Conservation (phyloP, 768 basidiomycete genomes). For the Boletales sp. region DNA sequence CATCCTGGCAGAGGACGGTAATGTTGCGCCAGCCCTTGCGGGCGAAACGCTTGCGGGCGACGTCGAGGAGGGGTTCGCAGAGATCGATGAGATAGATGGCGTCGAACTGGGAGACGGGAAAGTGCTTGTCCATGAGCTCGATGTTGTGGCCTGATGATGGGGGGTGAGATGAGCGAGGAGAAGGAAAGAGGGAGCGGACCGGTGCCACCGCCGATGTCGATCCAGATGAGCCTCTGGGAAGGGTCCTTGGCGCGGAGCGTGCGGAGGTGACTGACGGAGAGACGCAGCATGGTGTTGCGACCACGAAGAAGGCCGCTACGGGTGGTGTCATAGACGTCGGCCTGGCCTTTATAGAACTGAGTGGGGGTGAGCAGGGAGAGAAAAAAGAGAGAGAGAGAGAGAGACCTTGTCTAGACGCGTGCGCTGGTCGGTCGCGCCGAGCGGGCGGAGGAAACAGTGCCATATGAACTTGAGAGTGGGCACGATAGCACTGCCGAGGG, state of each 20-base stretch:
- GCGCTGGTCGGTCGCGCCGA: constrained; percentile 39
- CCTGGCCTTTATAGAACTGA: constrained; percentile 68
- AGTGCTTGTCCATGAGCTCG: constrained; percentile 64
- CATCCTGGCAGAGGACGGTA: constrained; percentile 69
- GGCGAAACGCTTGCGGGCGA: constrained; percentile 65
- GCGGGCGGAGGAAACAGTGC: constrained; percentile 48
- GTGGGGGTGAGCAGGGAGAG: neutral
- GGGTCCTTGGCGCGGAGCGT: constrained; percentile 40
- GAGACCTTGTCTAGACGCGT: constrained; percentile 43
- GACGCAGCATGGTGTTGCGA: constrained; percentile 65
- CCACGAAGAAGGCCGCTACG: constrained; percentile 60
- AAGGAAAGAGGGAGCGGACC: constrained; percentile 28
- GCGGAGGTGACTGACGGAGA: constrained; percentile 61
- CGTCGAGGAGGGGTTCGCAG: constrained; percentile 66
- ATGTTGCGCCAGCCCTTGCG: constrained; percentile 73
- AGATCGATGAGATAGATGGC: constrained; percentile 71
- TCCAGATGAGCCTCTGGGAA: constrained; percentile 59
- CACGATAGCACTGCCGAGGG: constrained; percentile 24
- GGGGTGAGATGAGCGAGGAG: constrained; percentile 3
- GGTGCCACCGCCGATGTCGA: constrained; percentile 78
- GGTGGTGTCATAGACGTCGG: constrained; percentile 70
- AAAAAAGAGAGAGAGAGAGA: no score
- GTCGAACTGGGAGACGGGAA: constrained; percentile 58
- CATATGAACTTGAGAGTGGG: constrained; percentile 47
- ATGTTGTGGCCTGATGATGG: constrained; percentile 57